A percentile compares a stretch with the other conserved stretches of the same genome.
phyloP scores from a whole-genome alignment of 345 rosid species.

The Camelina sativa region DNA sequence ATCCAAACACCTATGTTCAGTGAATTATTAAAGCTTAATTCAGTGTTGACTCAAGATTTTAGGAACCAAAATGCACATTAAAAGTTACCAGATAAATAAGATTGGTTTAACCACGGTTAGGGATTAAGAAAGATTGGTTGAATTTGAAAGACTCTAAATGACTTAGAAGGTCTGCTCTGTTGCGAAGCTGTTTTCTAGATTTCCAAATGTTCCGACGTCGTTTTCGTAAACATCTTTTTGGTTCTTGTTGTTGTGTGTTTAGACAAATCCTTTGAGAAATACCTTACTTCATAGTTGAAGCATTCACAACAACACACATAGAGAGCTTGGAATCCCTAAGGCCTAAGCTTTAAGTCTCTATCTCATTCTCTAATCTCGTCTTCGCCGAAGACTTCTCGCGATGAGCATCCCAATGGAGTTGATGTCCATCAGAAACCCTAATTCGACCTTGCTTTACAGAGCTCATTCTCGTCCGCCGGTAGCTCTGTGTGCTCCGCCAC shows the following conservation, averaged over 20 bases:
- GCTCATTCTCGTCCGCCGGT: slow-evolving; percentile 36
- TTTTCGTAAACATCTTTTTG: not conserved
- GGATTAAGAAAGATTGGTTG: no score
- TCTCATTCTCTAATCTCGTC: slow-evolving; percentile 13
- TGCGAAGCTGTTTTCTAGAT: no score
- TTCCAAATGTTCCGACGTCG: slow-evolving; percentile 34
- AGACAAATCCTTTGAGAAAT: slow-evolving; percentile 14
- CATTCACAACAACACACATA: slow-evolving; percentile 1
- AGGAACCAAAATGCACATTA: no score
- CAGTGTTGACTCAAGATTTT: no score
- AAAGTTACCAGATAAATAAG: no score
- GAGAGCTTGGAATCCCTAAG: slow-evolving; percentile 37
- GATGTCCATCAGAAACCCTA: slow-evolving; percentile 49
- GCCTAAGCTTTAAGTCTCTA: not conserved
- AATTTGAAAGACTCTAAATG: no score
- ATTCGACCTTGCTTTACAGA: slow-evolving; percentile 36
- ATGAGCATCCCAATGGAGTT: slow-evolving; percentile 48
- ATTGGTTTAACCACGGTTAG: no score
- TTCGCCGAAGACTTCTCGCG: slow-evolving; percentile 5
- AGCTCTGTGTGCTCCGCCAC: slow-evolving; percentile 31
- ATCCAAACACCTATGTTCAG: no score
- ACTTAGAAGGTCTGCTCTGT: no score
- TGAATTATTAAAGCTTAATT: no score
- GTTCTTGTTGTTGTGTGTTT: slow-evolving; percentile 1
- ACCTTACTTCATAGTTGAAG: slow-evolving; percentile 40